Evolutionary conservation across 768 basidiomycete species (phyloP).

Genomic region (Calocybe gangraenosa): DNA sequence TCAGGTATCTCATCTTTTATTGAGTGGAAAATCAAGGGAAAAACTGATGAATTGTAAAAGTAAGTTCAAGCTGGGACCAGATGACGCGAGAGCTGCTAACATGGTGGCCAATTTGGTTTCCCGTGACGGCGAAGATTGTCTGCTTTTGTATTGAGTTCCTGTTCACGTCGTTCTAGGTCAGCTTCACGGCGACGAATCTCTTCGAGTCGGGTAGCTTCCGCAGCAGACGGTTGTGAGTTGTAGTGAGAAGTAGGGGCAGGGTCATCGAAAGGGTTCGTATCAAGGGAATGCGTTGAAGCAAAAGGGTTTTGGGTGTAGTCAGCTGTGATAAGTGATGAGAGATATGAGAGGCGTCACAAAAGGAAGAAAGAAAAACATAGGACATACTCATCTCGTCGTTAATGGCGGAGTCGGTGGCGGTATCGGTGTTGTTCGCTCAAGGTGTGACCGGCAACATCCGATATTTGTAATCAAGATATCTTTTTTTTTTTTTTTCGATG

Average conservation of each 20-base stretch:
- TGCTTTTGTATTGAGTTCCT: conserved; percentile 64
- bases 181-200: conserved; percentile 75
- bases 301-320: conserved; percentile 70
- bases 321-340: conserved; percentile 18
- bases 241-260: conserved; percentile 41
- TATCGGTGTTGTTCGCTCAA: conserved; percentile 1
- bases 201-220: conserved; percentile 44
- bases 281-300: conserved; percentile 79
- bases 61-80: conserved; percentile 13
- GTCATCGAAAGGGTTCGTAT: conserved; percentile 90
- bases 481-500: too few species aligned
- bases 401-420: conserved; percentile 12
- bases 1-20: conserved; percentile 89
- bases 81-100: conserved; percentile 39
- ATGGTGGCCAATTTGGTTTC: conserved; percentile 92
- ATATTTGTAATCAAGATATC: too few species aligned
- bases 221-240: conserved; percentile 19
- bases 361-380: not conserved
- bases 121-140: conserved; percentile 72
- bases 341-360: conserved; percentile 5
- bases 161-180: conserved; percentile 77
- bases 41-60: conserved; percentile 51
- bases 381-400: conserved; percentile 32
- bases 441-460: conserved; percentile 19
- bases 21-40: conserved; percentile 91